These are phyloP conservation scores for Zygosaccharomyces siamensis DNA, from an alignment of 805 yeast genomes.

Conservation along the genomic window DNA sequence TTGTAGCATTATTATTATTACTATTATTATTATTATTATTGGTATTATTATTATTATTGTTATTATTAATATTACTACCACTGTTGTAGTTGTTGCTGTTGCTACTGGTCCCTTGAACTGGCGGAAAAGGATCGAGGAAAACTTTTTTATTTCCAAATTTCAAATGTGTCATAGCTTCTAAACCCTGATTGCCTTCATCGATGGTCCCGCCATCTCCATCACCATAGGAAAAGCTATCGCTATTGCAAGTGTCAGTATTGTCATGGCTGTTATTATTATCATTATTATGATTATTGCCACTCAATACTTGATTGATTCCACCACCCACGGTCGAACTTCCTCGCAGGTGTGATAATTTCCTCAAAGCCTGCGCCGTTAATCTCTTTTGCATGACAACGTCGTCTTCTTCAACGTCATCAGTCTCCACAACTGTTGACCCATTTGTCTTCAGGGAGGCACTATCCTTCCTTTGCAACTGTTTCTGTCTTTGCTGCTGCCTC, in stretches of 20 bases:
- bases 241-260: background rate
- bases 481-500: slow-evolving; percentile 4
- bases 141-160: slow-evolving; percentile 32
- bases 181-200: slow-evolving; percentile 4
- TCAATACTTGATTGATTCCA: background rate
- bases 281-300: background rate
- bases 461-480: slow-evolving; percentile 2
- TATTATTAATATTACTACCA: slow-evolving; percentile 2
- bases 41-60: background rate
- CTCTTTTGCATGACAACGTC: slow-evolving; percentile 32
- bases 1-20: slow-evolving; percentile 1
- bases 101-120: slow-evolving; percentile 1
- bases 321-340: slow-evolving; percentile 3
- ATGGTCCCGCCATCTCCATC: slow-evolving; percentile 2
- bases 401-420: slow-evolving; percentile 26
- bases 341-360: slow-evolving; percentile 34
- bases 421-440: slow-evolving; percentile 5
- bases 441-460: background rate
- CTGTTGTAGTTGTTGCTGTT: too few relatives aligned
- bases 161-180: slow-evolving; percentile 23
- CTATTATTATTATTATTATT: slow-evolving; percentile 5
- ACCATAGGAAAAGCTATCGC: background rate
- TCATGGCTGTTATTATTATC: slow-evolving; percentile 4
- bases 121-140: slow-evolving; percentile 26
- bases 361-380: slow-evolving; percentile 39